phyloP scores from a whole-genome alignment of 371 early-diverging fungal genomes.

The Mortierella sp. region DNA sequence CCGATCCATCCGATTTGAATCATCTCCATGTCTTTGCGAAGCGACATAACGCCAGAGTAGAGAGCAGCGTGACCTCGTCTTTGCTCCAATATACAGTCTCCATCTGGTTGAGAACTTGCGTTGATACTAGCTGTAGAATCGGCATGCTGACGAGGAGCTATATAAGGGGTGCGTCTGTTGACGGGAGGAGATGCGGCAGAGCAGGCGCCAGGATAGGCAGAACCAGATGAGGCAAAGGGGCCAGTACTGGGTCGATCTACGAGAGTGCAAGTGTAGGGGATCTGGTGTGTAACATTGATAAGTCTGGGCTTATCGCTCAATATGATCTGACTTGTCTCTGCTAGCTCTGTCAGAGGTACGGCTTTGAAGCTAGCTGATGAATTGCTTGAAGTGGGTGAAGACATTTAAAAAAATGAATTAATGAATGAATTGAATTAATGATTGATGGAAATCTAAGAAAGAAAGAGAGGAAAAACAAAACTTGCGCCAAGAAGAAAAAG shows the following conservation, averaged over 20 bases:
- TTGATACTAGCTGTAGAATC: background rate
- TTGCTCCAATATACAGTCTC: constrained; percentile 47
- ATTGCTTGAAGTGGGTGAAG: constrained; percentile 21
- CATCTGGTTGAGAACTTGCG: constrained; percentile 10
- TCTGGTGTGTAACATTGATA: constrained; percentile 75
- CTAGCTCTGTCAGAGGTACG: constrained; percentile 49
- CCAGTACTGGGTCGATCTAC: constrained; percentile 25
- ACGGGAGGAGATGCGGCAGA: constrained; percentile 12
- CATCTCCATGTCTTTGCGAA: constrained; percentile 64
- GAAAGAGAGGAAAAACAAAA: background rate
- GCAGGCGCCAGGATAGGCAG: background rate
- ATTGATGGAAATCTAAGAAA: background rate
- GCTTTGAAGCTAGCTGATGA: constrained; percentile 10
- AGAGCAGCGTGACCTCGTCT: constrained; percentile 84
- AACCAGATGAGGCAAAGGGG: background rate
- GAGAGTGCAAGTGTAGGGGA: constrained; percentile 67
- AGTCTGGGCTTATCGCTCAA: constrained; percentile 58
- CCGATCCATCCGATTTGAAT: constrained; percentile 81
- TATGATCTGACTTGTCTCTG: constrained; percentile 48
- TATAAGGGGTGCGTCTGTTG: constrained; percentile 31
- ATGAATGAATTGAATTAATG: background rate
- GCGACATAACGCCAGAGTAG: constrained; percentile 77
- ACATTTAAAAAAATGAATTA: background rate
- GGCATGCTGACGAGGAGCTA: constrained; percentile 23
- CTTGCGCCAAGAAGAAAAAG: background rate